Conservation (phyloP, 768 basidiomycete species). For the Austroboletus eburneus region DNA sequence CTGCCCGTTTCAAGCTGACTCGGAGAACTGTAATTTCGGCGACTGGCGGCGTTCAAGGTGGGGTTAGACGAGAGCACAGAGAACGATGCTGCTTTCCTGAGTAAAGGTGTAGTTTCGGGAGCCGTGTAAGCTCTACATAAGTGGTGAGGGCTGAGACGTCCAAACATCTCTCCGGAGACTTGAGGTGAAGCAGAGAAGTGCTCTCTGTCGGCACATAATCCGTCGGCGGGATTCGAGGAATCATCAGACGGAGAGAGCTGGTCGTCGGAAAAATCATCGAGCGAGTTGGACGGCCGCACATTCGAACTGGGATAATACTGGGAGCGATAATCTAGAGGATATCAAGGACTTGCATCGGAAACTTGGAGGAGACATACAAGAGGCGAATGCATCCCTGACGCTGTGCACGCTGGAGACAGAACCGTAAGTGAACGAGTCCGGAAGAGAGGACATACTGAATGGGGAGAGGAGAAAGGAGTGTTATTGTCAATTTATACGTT, state of each 20-base stretch:
- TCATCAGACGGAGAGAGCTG: constrained; percentile 7
- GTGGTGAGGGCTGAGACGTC: background rate
- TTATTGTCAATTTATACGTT: background rate
- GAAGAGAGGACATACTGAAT: constrained; percentile 48
- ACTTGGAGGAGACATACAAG: constrained; percentile 42
- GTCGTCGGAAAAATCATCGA: constrained; percentile 38
- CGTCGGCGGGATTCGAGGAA: no score
- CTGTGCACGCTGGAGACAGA: constrained; percentile 48
- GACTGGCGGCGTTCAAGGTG: background rate
- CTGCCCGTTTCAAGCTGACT: background rate
- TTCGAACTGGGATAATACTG: constrained; percentile 63
- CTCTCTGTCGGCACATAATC: no score
- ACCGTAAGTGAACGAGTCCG: constrained; percentile 40
- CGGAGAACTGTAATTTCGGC: background rate
- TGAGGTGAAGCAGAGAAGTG: constrained; percentile 3
- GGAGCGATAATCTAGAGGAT: constrained; percentile 54
- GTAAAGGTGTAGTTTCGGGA: constrained; percentile 36
- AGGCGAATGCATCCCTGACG: constrained; percentile 54
- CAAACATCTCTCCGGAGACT: constrained; percentile 11
- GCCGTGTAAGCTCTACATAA: background rate
- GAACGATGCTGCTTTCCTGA: constrained; percentile 38
- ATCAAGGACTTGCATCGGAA: constrained; percentile 5
- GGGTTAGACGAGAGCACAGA: constrained; percentile 14
- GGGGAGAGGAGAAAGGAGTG: background rate
- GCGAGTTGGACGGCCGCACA: constrained; percentile 46